Percentiles rank a stretch among this genome's conserved stretches.
Conservation (phyloP, 176 grass and related monocot genomes). For the Rhynchospora tenuis region DNA sequence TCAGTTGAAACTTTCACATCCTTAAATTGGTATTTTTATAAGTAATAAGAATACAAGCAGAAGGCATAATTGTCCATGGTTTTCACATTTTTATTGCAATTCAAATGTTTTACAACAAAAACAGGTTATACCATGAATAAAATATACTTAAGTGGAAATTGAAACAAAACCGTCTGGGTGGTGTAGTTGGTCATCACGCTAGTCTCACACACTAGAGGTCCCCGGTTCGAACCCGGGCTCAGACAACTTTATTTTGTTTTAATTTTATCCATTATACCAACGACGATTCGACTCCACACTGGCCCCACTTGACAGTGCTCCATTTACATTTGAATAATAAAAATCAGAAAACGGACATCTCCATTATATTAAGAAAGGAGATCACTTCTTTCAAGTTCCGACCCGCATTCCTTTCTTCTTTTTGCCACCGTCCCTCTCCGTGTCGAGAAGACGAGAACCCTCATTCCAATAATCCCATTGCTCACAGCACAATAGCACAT, state of each 20-base stretch:
- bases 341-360: not conserved
- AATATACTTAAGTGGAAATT: too few relatives aligned
- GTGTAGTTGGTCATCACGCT: conserved; percentile 42
- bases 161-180: conserved; percentile 33
- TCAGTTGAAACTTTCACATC: too few relatives aligned
- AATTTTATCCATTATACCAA: not conserved
- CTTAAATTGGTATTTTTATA: too few relatives aligned
- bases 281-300: too few relatives aligned
- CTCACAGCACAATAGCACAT: not conserved
- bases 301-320: too few relatives aligned
- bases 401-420: not conserved
- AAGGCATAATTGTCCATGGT: too few relatives aligned
- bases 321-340: too few relatives aligned
- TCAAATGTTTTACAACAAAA: too few relatives aligned
- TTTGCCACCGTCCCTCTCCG: not conserved
- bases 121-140: too few relatives aligned
- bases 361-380: not conserved
- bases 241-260: not conserved
- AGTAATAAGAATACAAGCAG: too few relatives aligned
- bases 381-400: not conserved
- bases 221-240: conserved; percentile 40
- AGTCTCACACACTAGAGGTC: conserved; percentile 44
- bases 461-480: not conserved
- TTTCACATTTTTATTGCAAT: too few relatives aligned
- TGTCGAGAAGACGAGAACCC: not conserved